phyloP scores from a whole-genome alignment of 169 alveolate species.

The Plasmodium gonderi region DNA sequence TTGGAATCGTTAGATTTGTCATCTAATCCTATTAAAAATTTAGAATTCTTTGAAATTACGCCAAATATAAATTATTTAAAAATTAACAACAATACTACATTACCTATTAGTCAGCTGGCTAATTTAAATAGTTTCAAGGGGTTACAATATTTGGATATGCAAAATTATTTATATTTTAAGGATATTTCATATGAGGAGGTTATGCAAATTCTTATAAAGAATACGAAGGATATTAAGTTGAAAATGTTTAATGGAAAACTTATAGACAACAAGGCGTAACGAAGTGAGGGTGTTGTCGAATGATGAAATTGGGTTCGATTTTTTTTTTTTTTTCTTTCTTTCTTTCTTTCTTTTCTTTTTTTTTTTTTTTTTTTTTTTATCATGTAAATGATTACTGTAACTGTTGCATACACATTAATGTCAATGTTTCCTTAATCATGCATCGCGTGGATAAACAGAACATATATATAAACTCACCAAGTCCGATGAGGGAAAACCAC shows the following conservation, averaged over 20 bases:
- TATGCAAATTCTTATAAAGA: conserved; percentile 7
- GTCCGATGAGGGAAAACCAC: too few relatives aligned
- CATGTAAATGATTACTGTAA: too few relatives aligned
- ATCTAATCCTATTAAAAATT: conserved; percentile 51
- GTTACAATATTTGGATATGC: conserved; percentile 14
- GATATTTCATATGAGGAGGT: conserved; percentile 48
- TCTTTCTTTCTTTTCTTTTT: too few relatives aligned
- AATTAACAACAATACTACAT: conserved; percentile 35
- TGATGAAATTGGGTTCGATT: not conserved
- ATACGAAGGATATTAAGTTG: conserved; percentile 36
- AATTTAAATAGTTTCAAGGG: conserved; percentile 19
- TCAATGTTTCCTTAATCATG: too few relatives aligned
- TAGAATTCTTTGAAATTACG: conserved; percentile 9
- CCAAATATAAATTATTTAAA: conserved; percentile 29
- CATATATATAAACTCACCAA: too few relatives aligned
- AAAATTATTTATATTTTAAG: conserved; percentile 41
- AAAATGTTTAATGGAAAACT: conserved; percentile 31
- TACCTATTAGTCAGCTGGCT: conserved; percentile 17
- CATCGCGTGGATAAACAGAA: too few relatives aligned
- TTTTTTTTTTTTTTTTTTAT: too few relatives aligned
- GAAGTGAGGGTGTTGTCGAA: not conserved
- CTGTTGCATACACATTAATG: too few relatives aligned
- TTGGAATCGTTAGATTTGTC: conserved; percentile 39
- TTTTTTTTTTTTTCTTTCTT: too few relatives aligned
- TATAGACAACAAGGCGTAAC: not conserved